Percentiles rank a stretch among this genome's conserved stretches.
Evolutionary conservation across 1,284 basidiomycete genomes (phyloP).

Genomic region (Ganoderma lingzhi): DNA sequence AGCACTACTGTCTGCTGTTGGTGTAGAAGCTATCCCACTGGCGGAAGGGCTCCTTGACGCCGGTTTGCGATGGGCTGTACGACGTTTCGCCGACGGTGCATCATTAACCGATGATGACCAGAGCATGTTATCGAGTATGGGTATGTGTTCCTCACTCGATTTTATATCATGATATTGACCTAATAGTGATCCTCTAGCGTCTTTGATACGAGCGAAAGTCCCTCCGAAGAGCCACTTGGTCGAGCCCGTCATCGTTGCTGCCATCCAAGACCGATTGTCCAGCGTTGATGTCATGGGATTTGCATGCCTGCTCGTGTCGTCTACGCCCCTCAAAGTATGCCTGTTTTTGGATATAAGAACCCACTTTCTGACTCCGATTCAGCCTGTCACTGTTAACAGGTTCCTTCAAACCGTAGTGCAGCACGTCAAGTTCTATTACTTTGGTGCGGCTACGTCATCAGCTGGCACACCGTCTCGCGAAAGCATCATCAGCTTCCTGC

Average conservation of each 20-base stretch:
- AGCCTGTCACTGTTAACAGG: constrained; percentile 72
- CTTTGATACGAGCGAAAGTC: constrained; percentile 12
- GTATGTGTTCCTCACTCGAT: neutral
- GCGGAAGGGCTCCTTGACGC: constrained; percentile 50
- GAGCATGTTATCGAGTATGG: constrained; percentile 8
- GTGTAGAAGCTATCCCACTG: constrained; percentile 27
- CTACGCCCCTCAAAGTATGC: constrained; percentile 67
- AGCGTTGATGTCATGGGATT: constrained; percentile 57
- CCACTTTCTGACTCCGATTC: constrained; percentile 19
- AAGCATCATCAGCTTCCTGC: constrained; percentile 62
- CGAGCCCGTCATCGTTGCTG: constrained; percentile 78
- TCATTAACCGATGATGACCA: constrained; percentile 32
- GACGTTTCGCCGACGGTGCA: constrained; percentile 46
- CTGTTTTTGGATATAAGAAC: neutral
- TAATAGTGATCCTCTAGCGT: neutral
- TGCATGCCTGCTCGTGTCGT: constrained; percentile 51
- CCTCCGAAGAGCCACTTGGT: constrained; percentile 65
- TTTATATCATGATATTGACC: neutral
- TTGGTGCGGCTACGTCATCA: constrained; percentile 42
- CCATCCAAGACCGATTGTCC: constrained; percentile 67
- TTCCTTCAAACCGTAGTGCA: constrained; percentile 69
- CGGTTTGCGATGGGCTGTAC: constrained; percentile 59
- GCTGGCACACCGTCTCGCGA: constrained; percentile 42
- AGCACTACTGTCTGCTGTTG: constrained; percentile 8
- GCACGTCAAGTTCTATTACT: constrained; percentile 62